These are phyloP conservation scores for Dovyalis caffra DNA, from an alignment of 345 rosid species.

Conservation along the genomic window DNA sequence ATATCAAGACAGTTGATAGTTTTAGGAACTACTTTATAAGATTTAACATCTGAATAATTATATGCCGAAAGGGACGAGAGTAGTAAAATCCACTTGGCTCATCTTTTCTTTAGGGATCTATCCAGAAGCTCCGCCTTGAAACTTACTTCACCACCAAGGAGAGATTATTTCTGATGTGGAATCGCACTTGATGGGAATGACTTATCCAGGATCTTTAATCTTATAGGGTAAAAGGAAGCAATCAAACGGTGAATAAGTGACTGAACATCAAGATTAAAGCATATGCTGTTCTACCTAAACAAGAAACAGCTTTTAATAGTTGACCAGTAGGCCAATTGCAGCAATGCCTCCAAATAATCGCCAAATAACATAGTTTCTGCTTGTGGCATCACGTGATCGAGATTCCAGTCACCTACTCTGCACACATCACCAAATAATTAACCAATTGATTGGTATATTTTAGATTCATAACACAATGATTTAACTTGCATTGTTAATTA, in stretches of 20 bases:
- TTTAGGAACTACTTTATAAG: no score
- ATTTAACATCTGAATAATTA: neutral
- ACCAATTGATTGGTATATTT: no score
- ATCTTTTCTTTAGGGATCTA: neutral
- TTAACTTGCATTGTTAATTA: no score
- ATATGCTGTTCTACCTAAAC: conserved; percentile 2
- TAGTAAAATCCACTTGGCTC: conserved; percentile 17
- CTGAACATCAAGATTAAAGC: neutral
- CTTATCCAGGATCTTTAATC: neutral
- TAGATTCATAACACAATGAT: no score
- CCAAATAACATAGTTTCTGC: neutral
- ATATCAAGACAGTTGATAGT: no score
- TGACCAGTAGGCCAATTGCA: neutral
- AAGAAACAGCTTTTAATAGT: conserved; percentile 1
- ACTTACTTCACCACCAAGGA: neutral
- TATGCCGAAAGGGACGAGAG: neutral
- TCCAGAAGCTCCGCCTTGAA: neutral
- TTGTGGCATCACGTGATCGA: neutral
- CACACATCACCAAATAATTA: no score
- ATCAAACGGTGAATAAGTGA: conserved; percentile 14
- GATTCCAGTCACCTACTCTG: neutral
- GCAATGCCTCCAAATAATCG: neutral
- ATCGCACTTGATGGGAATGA: conserved; percentile 15
- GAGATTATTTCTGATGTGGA: conserved; percentile 18
- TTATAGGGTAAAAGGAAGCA: conserved; percentile 1